Percentiles rank a stretch among this genome's conserved stretches.
Evolutionary conservation across 495 filamentous ascomycete genomes (phyloP).

Genomic region (Xanthoparmelia taractica): DNA sequence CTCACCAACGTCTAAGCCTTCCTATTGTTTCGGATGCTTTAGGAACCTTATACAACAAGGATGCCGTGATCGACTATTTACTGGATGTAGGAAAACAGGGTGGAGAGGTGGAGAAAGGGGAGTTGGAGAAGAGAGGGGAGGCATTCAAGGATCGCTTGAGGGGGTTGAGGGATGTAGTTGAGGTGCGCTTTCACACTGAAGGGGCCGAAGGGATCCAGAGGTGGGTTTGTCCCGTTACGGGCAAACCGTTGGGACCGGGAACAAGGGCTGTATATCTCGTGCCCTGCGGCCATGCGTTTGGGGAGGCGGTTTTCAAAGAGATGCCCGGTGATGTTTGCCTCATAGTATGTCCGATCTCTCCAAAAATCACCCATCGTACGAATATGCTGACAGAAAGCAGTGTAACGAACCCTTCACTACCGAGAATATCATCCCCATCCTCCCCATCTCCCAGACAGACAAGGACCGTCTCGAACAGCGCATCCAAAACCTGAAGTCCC

Average conservation of each 20-base stretch:
- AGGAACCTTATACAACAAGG: conserved; percentile 91
- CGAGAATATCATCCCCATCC: conserved; percentile 75
- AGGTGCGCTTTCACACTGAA: conserved; percentile 69
- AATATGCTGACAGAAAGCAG: conserved; percentile 32
- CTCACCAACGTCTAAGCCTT: conserved; percentile 59
- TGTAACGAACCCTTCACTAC: conserved; percentile 68
- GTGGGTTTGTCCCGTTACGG: conserved; percentile 86
- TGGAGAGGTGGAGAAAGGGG: conserved; percentile 45
- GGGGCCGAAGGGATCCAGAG: conserved; percentile 23
- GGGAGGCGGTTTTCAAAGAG: conserved; percentile 75
- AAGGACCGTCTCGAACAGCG: conserved; percentile 60
- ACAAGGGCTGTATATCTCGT: conserved; percentile 83
- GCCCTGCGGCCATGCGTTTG: conserved; percentile 92
- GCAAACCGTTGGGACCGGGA: conserved; percentile 72
- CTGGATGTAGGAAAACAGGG: conserved; percentile 51
- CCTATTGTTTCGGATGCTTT: conserved; percentile 78
- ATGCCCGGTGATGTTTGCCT: conserved; percentile 56
- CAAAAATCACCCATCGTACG: neutral
- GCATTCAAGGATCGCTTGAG: conserved; percentile 65
- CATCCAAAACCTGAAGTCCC: conserved; percentile 54
- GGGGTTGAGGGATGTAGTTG: conserved; percentile 78
- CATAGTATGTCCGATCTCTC: conserved; percentile 37
- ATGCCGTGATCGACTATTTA: conserved; percentile 75
- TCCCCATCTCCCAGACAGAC: conserved; percentile 63
- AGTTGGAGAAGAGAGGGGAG: conserved; percentile 40